These are phyloP conservation scores for Conticribra guillardii DNA, from an alignment of 108 stramenopile genomes.

Conservation along the genomic window DNA sequence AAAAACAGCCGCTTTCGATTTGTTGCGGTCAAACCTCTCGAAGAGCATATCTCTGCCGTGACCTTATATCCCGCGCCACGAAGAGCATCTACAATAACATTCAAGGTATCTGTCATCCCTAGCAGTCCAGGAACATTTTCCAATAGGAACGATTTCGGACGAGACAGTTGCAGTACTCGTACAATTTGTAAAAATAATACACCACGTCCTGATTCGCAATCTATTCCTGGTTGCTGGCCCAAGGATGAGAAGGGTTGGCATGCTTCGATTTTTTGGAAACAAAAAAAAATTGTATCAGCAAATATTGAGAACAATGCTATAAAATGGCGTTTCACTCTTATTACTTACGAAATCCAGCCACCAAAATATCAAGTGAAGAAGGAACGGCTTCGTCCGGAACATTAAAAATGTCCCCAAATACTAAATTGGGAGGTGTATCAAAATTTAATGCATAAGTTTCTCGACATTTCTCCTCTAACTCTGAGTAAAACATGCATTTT, in stretches of 20 bases:
- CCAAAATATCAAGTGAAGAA: constrained; percentile 55
- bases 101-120: constrained; percentile 56
- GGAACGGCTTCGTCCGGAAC: constrained; percentile 50
- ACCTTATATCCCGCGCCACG: constrained; percentile 74
- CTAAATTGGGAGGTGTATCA: constrained; percentile 35
- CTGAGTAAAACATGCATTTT: constrained; percentile 73
- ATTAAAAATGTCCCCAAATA: constrained; percentile 65
- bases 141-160: constrained; percentile 73
- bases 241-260: constrained; percentile 80
- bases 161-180: constrained; percentile 55
- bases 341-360: constrained; percentile 69
- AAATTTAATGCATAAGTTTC: constrained; percentile 69
- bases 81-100: constrained; percentile 56
- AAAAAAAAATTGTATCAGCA: too few species aligned
- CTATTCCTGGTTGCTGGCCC: constrained; percentile 71
- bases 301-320: too few species aligned
- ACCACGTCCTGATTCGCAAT: constrained; percentile 67
- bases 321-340: too few species aligned
- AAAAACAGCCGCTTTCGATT: constrained; percentile 74
- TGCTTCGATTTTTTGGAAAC: too few species aligned
- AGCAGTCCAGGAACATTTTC: constrained; percentile 85
- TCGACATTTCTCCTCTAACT: constrained; percentile 63
- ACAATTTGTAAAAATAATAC: constrained; percentile 75
- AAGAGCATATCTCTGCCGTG: constrained; percentile 60
- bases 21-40: constrained; percentile 71